Conservation (phyloP, 2,329 filamentous ascomycete genomes). For the Epichloe uncinata region DNA sequence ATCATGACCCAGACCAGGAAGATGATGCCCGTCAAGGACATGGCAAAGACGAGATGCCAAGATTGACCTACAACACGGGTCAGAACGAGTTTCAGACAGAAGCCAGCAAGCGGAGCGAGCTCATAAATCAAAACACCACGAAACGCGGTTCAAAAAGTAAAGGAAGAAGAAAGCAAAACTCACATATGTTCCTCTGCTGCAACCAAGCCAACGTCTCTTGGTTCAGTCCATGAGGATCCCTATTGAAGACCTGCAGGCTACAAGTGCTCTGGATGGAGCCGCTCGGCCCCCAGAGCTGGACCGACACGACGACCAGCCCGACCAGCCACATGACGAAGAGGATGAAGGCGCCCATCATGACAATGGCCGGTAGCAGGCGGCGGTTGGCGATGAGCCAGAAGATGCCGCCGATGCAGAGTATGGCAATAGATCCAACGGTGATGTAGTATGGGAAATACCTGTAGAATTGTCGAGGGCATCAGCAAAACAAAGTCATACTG, state of each 20-base stretch:
- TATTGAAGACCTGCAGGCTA: conserved; percentile 41
- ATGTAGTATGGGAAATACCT: conserved; percentile 60
- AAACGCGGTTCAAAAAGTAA: not conserved
- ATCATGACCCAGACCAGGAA: conserved; percentile 57
- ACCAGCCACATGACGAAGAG: conserved; percentile 57
- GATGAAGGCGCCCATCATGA: conserved; percentile 51
- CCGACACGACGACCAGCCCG: conserved; percentile 46
- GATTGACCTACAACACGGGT: conserved; percentile 33
- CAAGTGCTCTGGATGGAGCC: conserved; percentile 48
- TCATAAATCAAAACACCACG: not conserved
- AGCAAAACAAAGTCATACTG: too few species aligned
- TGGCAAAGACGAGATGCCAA: conserved; percentile 53
- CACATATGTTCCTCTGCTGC: conserved; percentile 50
- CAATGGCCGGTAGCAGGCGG: conserved; percentile 46
- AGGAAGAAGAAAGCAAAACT: conserved; percentile 16
- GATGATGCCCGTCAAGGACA: conserved; percentile 43
- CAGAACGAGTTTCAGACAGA: conserved; percentile 5
- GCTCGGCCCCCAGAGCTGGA: conserved; percentile 49
- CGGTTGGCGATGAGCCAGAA: conserved; percentile 49
- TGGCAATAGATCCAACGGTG: conserved; percentile 42
- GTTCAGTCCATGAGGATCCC: conserved; percentile 35
- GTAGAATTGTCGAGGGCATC: not conserved
- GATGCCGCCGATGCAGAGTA: conserved; percentile 52
- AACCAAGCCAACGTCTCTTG: conserved; percentile 48
- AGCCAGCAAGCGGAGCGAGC: not conserved